Percentiles rank a stretch among this genome's conserved stretches.
These are phyloP conservation scores for Mycosphaerella sp. DNA, from an alignment of 2,329 filamentous ascomycete species.

Conservation along the genomic window DNA sequence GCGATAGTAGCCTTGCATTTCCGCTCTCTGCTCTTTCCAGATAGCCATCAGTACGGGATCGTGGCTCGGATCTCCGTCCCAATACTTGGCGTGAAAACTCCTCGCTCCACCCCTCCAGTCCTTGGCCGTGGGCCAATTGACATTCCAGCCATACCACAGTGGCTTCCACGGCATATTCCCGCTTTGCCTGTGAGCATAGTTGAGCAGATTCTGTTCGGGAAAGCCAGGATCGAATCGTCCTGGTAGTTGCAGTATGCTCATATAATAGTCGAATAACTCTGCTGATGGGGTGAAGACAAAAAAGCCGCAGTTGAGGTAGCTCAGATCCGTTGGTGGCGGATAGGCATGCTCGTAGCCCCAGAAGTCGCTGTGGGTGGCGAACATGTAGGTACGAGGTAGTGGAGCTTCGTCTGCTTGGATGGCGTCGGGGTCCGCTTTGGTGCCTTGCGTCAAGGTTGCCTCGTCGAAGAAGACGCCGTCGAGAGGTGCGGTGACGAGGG, in stretches of 20 bases:
- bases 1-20: slow-evolving; percentile 34
- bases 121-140: slow-evolving; percentile 36
- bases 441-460: slow-evolving; percentile 31
- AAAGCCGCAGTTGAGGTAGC: slow-evolving; percentile 36
- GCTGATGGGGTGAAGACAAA: slow-evolving; percentile 34
- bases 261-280: slow-evolving; percentile 35
- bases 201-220: slow-evolving; percentile 38
- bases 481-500: slow-evolving; percentile 27
- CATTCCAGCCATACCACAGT: slow-evolving; percentile 37
- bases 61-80: slow-evolving; percentile 35
- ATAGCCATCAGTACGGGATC: slow-evolving; percentile 32
- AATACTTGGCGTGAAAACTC: slow-evolving; percentile 39
- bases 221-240: slow-evolving; percentile 33
- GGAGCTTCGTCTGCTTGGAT: slow-evolving; percentile 32
- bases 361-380: slow-evolving; percentile 33
- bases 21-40: slow-evolving; percentile 33
- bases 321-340: slow-evolving; percentile 27
- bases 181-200: slow-evolving; percentile 36
- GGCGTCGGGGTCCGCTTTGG: slow-evolving; percentile 20
- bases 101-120: slow-evolving; percentile 34
- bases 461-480: slow-evolving; percentile 35
- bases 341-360: slow-evolving; percentile 31
- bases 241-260: slow-evolving; percentile 28
- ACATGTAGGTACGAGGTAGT: slow-evolving; percentile 38
- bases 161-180: slow-evolving; percentile 40